phyloP scores from a whole-genome alignment of 2,329 filamentous ascomycete genomes.

The Trichophyton simii region DNA sequence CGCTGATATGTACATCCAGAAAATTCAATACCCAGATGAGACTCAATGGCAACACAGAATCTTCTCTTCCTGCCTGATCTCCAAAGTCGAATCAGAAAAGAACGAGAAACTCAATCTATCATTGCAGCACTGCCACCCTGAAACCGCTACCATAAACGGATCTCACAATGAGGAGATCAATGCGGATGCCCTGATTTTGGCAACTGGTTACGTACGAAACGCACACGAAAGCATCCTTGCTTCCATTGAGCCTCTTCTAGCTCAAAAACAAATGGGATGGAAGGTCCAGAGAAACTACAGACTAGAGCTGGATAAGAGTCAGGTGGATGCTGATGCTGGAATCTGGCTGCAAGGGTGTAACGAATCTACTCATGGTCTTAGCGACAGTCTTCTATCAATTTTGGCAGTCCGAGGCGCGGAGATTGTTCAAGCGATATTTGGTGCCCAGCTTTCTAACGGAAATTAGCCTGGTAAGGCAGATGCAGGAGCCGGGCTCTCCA shows the following conservation, averaged over 20 bases:
- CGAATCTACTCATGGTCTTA: conserved; percentile 78
- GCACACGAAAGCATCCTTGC: conserved; percentile 67
- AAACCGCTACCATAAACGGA: conserved; percentile 19
- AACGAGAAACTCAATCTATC: conserved; percentile 46
- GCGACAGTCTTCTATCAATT: conserved; percentile 69
- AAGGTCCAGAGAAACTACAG: conserved; percentile 65
- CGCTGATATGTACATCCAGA: conserved; percentile 75
- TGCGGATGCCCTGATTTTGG: conserved; percentile 70
- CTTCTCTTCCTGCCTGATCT: conserved; percentile 54
- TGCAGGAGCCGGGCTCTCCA: too few species aligned
- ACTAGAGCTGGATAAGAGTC: conserved; percentile 55
- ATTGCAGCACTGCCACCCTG: conserved; percentile 39
- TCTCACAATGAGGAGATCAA: conserved; percentile 50
- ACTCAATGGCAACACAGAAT: conserved; percentile 72
- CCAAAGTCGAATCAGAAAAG: conserved; percentile 43
- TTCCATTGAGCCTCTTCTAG: conserved; percentile 53
- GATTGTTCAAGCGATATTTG: conserved; percentile 20
- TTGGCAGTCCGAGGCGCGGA: conserved; percentile 43
- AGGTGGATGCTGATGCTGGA: conserved; percentile 60
- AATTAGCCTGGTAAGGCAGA: neutral
- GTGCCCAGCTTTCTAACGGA: neutral
- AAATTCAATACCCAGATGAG: conserved; percentile 56
- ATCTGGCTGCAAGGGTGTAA: conserved; percentile 92
- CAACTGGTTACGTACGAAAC: conserved; percentile 72
- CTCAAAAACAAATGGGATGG: conserved; percentile 46